phyloP scores from a whole-genome alignment of 345 rosid genomes.

The Atalantia buxifolia region DNA sequence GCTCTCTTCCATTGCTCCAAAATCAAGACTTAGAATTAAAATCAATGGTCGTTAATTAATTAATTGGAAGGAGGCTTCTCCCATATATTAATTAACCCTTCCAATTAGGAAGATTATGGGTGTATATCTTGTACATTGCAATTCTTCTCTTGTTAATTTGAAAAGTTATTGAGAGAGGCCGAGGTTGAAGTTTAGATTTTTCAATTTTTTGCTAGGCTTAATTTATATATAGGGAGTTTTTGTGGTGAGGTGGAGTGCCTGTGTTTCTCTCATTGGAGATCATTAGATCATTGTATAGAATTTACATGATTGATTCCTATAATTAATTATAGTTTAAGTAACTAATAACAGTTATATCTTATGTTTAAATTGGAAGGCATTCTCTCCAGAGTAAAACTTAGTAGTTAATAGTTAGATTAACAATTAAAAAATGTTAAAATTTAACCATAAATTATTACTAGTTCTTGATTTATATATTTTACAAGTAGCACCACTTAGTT shows the following conservation, averaged over 20 bases:
- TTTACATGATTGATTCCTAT: neutral
- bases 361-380: too few relatives aligned
- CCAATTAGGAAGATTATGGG: neutral
- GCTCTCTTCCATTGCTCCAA: neutral
- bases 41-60: neutral
- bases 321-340: neutral
- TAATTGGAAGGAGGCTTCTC: neutral
- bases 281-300: neutral
- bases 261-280: neutral
- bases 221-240: neutral
- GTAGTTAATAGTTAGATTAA: too few relatives aligned
- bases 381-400: too few relatives aligned
- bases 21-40: neutral
- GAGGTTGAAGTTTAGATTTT: neutral
- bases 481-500: too few relatives aligned
- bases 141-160: neutral
- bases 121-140: constrained; percentile 19
- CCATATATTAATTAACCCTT: neutral
- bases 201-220: neutral
- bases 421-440: too few relatives aligned
- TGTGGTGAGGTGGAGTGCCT: neutral
- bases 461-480: too few relatives aligned
- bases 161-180: neutral
- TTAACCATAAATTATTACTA: too few relatives aligned
- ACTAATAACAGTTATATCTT: neutral